These are phyloP conservation scores for Hortiboletus flavorubellus DNA, from an alignment of 768 basidiomycete species.

Conservation along the genomic window DNA sequence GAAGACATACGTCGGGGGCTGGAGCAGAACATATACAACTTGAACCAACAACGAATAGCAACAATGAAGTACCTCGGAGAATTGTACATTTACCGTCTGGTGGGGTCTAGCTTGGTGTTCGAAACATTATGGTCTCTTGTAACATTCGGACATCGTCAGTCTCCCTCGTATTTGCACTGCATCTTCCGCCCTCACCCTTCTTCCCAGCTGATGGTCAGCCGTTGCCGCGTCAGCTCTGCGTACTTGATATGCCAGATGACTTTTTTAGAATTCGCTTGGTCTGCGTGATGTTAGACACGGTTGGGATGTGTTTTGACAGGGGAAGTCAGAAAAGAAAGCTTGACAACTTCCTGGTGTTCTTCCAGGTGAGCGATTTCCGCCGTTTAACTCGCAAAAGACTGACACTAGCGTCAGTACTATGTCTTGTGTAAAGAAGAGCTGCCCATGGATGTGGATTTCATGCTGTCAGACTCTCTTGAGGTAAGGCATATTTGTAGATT, in stretches of 20 bases:
- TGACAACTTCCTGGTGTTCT: constrained; percentile 89
- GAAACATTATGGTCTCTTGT: constrained; percentile 93
- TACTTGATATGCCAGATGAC: constrained; percentile 91
- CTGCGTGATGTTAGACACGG: constrained; percentile 90
- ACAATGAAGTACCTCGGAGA: constrained; percentile 95
- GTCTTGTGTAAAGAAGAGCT: constrained; percentile 81
- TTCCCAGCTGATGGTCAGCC: constrained; percentile 82
- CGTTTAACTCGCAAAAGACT: constrained; percentile 1
- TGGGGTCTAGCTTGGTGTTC: constrained; percentile 87
- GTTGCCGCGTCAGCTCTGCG: constrained; percentile 66
- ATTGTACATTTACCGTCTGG: constrained; percentile 91
- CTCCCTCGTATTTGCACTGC: not conserved
- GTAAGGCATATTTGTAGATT: constrained; percentile 37
- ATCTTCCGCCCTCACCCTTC: constrained; percentile 11
- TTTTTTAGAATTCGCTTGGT: constrained; percentile 92
- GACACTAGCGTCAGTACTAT: constrained; percentile 58
- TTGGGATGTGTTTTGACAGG: constrained; percentile 96
- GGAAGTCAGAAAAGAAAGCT: constrained; percentile 91
- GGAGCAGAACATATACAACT: constrained; percentile 93
- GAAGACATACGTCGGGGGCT: constrained; percentile 89
- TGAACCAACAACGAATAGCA: constrained; percentile 90
- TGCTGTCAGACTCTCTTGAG: constrained; percentile 92
- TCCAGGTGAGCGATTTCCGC: constrained; percentile 61
- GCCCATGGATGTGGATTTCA: constrained; percentile 99
- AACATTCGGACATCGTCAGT: constrained; percentile 94